phyloP scores from a whole-genome alignment of 208 protist genomes.

The Plasmodiophora brassicae region DNA sequence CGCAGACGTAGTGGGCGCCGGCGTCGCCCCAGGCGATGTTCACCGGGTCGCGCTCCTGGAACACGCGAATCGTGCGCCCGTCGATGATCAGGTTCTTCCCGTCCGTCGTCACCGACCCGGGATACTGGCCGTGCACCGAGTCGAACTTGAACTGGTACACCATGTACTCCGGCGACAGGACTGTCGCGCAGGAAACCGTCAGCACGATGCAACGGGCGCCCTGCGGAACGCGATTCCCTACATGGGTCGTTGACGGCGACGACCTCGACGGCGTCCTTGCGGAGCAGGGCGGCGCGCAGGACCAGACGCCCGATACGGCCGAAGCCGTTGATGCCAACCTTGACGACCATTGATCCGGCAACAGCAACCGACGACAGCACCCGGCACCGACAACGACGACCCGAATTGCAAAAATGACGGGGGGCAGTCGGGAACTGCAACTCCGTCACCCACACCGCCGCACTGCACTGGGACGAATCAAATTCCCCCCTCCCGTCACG shows the following conservation, averaged over 20 bases:
- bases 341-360: conserved; percentile 45
- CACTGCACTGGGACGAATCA: too few species aligned
- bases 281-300: conserved; percentile 52
- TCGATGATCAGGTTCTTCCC: conserved; percentile 52
- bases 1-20: conserved; percentile 91
- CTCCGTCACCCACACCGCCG: too few species aligned
- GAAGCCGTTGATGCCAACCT: conserved; percentile 70
- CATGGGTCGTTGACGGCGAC: conserved; percentile 67
- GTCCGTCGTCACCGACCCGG: conserved; percentile 42
- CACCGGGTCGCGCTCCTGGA: conserved; percentile 28
- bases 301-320: conserved; percentile 68
- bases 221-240: neutral
- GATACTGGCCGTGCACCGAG: conserved; percentile 61
- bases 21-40: conserved; percentile 70
- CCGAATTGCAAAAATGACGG: too few species aligned
- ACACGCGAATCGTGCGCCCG: conserved; percentile 50
- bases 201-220: neutral
- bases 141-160: conserved; percentile 67
- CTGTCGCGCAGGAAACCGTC: neutral
- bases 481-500: too few species aligned
- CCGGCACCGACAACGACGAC: too few species aligned
- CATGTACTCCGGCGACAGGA: conserved; percentile 44
- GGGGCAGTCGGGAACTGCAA: too few species aligned
- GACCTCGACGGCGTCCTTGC: conserved; percentile 47
- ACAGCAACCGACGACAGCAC: too few species aligned